Percentiles rank a stretch among this genome's conserved stretches.
Conservation (phyloP, 495 filamentous ascomycete genomes). For the Monascus purpureus region DNA sequence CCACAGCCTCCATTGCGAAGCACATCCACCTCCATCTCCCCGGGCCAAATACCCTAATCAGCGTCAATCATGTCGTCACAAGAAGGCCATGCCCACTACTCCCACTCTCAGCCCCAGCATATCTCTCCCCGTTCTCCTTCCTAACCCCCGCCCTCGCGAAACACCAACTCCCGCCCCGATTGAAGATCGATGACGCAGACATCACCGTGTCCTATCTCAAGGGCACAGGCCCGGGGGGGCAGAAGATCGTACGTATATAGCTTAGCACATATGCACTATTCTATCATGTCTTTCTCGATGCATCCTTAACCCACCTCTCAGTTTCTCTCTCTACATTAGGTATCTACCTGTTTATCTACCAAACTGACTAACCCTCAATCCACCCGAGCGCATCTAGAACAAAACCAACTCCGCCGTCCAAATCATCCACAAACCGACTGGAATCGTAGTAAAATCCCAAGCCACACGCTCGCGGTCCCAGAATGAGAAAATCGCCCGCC, state of each 20-base stretch:
- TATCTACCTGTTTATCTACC: too few species aligned
- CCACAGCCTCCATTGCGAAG: not conserved
- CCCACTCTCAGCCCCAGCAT: not conserved
- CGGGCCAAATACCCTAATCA: not conserved
- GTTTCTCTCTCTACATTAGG: too few species aligned
- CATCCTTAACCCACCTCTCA: too few species aligned
- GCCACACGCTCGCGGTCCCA: constrained; percentile 75
- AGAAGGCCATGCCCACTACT: not conserved
- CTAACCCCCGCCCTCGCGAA: constrained; percentile 23
- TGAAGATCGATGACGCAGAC: constrained; percentile 61
- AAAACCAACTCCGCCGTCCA: constrained; percentile 96
- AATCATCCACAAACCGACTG: constrained; percentile 76
- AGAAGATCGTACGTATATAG: constrained; percentile 57
- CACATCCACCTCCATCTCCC: not conserved
- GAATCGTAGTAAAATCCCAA: constrained; percentile 83
- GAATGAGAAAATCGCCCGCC: constrained; percentile 77
- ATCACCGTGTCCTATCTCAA: constrained; percentile 77
- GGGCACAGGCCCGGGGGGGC: constrained; percentile 84
- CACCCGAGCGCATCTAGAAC: constrained; percentile 41
- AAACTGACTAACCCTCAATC: not conserved
- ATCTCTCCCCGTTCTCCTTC: constrained; percentile 19
- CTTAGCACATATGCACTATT: constrained; percentile 1
- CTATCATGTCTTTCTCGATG: not conserved
- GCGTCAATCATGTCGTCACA: not conserved
- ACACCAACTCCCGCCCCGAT: constrained; percentile 53